phyloP scores from a whole-genome alignment of 2,329 filamentous ascomycete genomes.

The Paradendryphiella salina region DNA sequence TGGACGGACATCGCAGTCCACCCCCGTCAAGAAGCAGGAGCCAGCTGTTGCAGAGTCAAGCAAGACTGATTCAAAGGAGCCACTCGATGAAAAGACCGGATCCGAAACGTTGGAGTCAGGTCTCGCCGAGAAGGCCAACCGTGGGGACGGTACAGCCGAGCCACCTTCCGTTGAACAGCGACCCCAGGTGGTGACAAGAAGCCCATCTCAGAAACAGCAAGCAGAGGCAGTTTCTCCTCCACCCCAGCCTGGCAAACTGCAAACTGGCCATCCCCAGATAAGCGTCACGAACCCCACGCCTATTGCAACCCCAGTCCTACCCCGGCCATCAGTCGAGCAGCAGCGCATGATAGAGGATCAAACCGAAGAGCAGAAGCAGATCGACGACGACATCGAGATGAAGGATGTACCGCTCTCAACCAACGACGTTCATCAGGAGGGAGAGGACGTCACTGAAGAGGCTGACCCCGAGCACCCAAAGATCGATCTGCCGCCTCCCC shows the following conservation, averaged over 20 bases:
- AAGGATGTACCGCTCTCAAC: conserved; percentile 60
- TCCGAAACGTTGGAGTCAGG: conserved; percentile 29
- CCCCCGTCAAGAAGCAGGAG: conserved; percentile 54
- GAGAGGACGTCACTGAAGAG: conserved; percentile 30
- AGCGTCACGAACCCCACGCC: conserved; percentile 54
- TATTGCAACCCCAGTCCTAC: conserved; percentile 42
- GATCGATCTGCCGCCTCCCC: conserved; percentile 60
- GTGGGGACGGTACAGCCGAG: conserved; percentile 30
- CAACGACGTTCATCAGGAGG: conserved; percentile 53
- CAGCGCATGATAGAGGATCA: conserved; percentile 53
- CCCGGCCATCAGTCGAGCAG: conserved; percentile 44
- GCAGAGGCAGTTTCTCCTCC: conserved; percentile 37
- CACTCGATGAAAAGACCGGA: conserved; percentile 50
- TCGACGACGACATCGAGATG: conserved; percentile 66
- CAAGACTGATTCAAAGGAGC: conserved; percentile 51
- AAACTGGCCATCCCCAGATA: conserved; percentile 46
- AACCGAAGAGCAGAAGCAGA: conserved; percentile 53
- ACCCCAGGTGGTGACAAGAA: conserved; percentile 39
- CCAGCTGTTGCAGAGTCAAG: conserved; percentile 49
- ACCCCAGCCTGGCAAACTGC: conserved; percentile 40
- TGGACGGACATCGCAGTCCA: conserved; percentile 55
- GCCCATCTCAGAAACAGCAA: conserved; percentile 39
- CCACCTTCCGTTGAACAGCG: conserved; percentile 27
- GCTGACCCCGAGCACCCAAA: conserved; percentile 40
- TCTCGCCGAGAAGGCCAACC: conserved; percentile 29